These are phyloP conservation scores for Penicillium tannophilum DNA, from an alignment of 495 filamentous ascomycete species.

Conservation along the genomic window DNA sequence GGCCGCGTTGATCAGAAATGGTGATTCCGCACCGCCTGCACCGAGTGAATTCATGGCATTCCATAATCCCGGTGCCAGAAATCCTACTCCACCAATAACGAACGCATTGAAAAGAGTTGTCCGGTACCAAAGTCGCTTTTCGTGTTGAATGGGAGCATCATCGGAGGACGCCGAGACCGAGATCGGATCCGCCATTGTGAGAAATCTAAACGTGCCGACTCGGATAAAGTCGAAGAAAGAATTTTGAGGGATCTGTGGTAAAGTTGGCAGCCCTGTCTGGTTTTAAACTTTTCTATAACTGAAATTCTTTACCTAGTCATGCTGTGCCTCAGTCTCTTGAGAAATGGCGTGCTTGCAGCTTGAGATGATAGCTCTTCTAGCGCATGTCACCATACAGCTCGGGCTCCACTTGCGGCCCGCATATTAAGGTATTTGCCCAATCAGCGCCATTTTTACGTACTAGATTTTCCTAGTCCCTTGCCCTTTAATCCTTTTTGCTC, in stretches of 20 bases:
- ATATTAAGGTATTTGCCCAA: background rate
- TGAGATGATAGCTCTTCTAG: background rate
- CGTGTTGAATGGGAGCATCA: background rate
- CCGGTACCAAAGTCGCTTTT: conserved; percentile 54
- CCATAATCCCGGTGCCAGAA: conserved; percentile 40
- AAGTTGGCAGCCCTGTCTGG: background rate
- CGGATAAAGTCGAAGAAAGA: background rate
- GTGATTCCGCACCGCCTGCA: conserved; percentile 60
- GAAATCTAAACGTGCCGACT: background rate
- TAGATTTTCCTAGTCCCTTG: background rate
- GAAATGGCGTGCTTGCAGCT: conserved; percentile 9
- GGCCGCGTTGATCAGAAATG: conserved; percentile 63
- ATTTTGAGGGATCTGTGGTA: background rate
- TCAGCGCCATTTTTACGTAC: conserved; percentile 1
- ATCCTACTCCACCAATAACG: conserved; percentile 40
- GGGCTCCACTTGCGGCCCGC: background rate
- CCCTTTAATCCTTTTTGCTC: background rate
- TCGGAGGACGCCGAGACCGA: conserved; percentile 16
- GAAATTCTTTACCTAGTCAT: background rate
- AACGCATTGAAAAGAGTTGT: conserved; percentile 62
- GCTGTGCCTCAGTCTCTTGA: background rate
- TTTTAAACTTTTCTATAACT: background rate
- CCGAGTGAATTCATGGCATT: conserved; percentile 70
- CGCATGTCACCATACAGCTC: background rate
- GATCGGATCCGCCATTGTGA: conserved; percentile 17